Conservation (phyloP, 2,329 filamentous ascomycete genomes). For the Cordyceps tenuipes region DNA sequence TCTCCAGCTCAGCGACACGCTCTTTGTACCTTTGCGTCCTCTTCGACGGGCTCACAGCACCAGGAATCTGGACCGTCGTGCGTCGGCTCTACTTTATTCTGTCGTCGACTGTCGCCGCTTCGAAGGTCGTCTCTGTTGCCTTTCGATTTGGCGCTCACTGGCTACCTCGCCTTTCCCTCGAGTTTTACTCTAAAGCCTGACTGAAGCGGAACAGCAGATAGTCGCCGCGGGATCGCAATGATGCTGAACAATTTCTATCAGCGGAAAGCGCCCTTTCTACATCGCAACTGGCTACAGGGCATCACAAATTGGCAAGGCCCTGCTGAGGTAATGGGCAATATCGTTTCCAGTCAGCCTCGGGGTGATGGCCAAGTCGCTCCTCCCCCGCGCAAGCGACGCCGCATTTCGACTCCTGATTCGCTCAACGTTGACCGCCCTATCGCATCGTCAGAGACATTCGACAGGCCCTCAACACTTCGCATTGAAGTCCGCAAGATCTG, state of each 20-base stretch:
- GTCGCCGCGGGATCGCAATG: slow-evolving; percentile 30
- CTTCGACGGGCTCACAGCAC: background rate
- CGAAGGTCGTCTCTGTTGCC: background rate
- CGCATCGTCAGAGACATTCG: slow-evolving; percentile 22
- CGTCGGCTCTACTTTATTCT: background rate
- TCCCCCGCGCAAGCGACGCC: slow-evolving; percentile 42
- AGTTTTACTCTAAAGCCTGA: background rate
- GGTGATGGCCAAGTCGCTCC: slow-evolving; percentile 27
- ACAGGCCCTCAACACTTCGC: slow-evolving; percentile 35
- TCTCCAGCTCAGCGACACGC: background rate
- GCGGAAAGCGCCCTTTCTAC: slow-evolving; percentile 45
- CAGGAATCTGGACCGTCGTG: background rate
- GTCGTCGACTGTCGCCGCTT: background rate
- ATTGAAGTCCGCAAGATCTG: slow-evolving; percentile 46
- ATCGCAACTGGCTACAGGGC: slow-evolving; percentile 44
- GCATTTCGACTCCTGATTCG: slow-evolving; percentile 33
- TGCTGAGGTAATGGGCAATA: slow-evolving; percentile 34
- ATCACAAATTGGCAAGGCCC: slow-evolving; percentile 34
- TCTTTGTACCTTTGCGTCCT: background rate
- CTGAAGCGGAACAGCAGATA: background rate
- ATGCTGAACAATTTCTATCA: slow-evolving; percentile 37
- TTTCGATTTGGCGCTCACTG: too few species aligned
- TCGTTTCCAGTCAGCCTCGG: slow-evolving; percentile 29
- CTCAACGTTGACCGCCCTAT: slow-evolving; percentile 26
- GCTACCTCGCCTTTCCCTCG: background rate